Evolutionary conservation across 148 eudicot genomes (phyloP).

Genomic region (Vaccinium vitisidaea): DNA sequence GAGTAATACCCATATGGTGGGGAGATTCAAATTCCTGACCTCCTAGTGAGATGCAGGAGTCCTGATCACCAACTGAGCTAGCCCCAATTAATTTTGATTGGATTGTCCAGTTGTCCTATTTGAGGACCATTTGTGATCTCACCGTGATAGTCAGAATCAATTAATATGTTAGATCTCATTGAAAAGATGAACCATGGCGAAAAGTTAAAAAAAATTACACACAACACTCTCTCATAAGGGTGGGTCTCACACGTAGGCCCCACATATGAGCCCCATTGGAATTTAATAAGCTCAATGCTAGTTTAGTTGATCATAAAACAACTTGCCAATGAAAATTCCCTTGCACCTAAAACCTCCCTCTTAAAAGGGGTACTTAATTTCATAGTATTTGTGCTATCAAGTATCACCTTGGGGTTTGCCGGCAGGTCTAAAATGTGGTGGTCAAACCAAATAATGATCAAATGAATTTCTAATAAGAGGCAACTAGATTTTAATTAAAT

Average conservation of each 20-base stretch:
- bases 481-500: too few species aligned
- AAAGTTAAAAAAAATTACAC: background rate
- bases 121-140: background rate
- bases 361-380: background rate
- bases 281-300: background rate
- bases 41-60: too few species aligned
- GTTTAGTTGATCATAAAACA: background rate
- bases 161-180: background rate
- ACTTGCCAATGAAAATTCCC: background rate
- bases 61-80: too few species aligned
- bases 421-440: background rate
- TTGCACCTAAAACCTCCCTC: background rate
- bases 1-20: too few species aligned
- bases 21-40: too few species aligned
- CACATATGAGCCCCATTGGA: background rate
- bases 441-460: background rate
- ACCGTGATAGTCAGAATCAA: background rate
- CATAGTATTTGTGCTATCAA: background rate
- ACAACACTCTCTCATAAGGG: too few species aligned
- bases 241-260: too few species aligned
- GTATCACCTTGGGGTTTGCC: slow-evolving; percentile 7
- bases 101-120: background rate
- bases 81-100: background rate
- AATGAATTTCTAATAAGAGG: background rate
- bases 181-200: background rate